These are phyloP conservation scores for Ilex paraguariensis DNA, from an alignment of 305 asterid genomes.

Conservation along the genomic window DNA sequence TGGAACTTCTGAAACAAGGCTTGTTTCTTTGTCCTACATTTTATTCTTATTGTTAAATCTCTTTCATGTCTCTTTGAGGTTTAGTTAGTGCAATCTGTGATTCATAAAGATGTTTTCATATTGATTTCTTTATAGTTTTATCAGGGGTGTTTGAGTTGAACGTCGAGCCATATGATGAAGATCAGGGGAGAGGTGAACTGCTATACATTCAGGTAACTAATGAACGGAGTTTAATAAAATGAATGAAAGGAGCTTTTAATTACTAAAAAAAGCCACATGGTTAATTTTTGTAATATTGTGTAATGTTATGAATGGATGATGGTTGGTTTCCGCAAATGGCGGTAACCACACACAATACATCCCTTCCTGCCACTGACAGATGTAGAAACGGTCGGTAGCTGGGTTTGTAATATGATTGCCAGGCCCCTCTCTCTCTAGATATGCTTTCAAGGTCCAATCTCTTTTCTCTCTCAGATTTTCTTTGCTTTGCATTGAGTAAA, in stretches of 20 bases:
- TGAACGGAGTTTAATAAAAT: no score
- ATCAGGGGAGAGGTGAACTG: slow-evolving; percentile 74
- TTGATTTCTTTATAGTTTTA: slow-evolving; percentile 5
- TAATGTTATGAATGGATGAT: slow-evolving; percentile 8
- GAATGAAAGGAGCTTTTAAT: no score
- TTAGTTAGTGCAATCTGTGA: no score
- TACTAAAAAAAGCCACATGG: not conserved
- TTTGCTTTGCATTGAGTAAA: no score
- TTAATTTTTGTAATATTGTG: not conserved
- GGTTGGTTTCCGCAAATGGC: slow-evolving; percentile 53
- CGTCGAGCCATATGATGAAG: slow-evolving; percentile 82
- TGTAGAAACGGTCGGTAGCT: slow-evolving; percentile 61
- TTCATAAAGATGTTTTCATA: not conserved
- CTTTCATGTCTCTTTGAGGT: no score
- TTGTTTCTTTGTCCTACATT: slow-evolving; percentile 8
- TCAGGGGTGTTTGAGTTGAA: slow-evolving; percentile 60
- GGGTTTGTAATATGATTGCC: slow-evolving; percentile 4
- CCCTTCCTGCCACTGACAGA: slow-evolving; percentile 73
- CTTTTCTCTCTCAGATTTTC: no score
- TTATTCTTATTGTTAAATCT: not conserved
- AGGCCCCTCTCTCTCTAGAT: no score
- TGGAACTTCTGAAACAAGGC: slow-evolving; percentile 67
- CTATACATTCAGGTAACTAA: slow-evolving; percentile 79
- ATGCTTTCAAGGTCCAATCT: no score
- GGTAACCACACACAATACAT: slow-evolving; percentile 77